Evolutionary conservation across 1,284 basidiomycete species (phyloP), one percentile per base, ranked within the genome.

Genomic region (Cutaneotrichosporon cutaneum): DNA sequence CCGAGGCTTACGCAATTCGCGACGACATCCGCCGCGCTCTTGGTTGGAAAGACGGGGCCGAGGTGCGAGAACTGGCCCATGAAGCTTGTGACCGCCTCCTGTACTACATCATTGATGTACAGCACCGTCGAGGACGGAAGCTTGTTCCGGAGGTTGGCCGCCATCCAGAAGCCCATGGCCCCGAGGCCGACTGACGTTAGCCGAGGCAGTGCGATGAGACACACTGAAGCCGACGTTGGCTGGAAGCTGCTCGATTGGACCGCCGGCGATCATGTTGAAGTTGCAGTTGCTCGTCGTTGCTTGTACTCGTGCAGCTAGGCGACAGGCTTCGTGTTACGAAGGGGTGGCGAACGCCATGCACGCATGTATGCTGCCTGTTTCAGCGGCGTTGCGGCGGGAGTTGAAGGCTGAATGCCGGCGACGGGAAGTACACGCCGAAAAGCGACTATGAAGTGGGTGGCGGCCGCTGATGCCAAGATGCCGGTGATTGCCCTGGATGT

Each of bases 161-260:
- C 59, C 59, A 60, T 60, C 59, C 27, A 32, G 30, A 39, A 58
- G 26, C 57, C 57, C 57, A 58, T 58, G 5, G 48, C 50, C 2
- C 57, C 57, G 36, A 58, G 57, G n/a, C 57, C 57, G 50, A 58
- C 57, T 58, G 48, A 33, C 6, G 24, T 58, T 3, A 58, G 47
- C 33, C n/a, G n/a, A n/a, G n/a, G n/a, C n/a, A n/a, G 45, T 10
- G 21, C 11, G 33, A 35, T 42, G 32, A 0, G 22, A 36, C 56
- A 18, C 56, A 58, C 56, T 58, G 56, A 58, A 58, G 56, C 56
- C 56, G 16, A 56, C 21, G 16, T 26, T 33, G 55, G 54, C 21
- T 24, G 55, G 55, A 5, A 56, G 21, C 2, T 10, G 18, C 39
- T 42, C 21, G n/a, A 14, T n/a, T n/a, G n/a, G n/a, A 3, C 9